A percentile compares a stretch with the other conserved stretches of the same genome.
Evolutionary conservation across 31 red algal genomes (phyloP).

Genomic region (Odonthalia washingtoniensis): DNA sequence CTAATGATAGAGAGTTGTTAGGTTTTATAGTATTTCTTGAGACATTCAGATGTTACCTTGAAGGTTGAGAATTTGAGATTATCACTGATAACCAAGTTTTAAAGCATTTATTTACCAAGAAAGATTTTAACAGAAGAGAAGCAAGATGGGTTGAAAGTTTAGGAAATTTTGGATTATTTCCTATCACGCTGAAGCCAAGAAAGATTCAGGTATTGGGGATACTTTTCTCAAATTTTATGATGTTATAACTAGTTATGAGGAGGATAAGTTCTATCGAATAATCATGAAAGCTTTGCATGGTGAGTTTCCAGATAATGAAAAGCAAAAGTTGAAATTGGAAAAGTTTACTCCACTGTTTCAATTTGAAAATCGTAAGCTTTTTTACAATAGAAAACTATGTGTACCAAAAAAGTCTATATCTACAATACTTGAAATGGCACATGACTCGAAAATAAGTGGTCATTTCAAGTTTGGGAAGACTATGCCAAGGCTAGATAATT

Average conservation of each 20-base stretch:
- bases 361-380: neutral
- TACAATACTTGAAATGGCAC: slow-evolving; percentile 24
- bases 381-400: slow-evolving; percentile 46
- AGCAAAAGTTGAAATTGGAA: slow-evolving; percentile 5
- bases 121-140: slow-evolving; percentile 33
- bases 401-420: slow-evolving; percentile 32
- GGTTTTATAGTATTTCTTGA: slow-evolving; percentile 16
- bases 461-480: slow-evolving; percentile 47
- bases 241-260: slow-evolving; percentile 12
- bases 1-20: slow-evolving; percentile 42
- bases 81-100: slow-evolving; percentile 58
- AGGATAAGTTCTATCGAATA: slow-evolving; percentile 31
- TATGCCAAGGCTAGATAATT: slow-evolving; percentile 12
- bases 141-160: slow-evolving; percentile 52
- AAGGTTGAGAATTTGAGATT: slow-evolving; percentile 55
- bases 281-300: slow-evolving; percentile 13
- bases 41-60: no score
- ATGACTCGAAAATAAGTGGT: slow-evolving; percentile 30
- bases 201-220: slow-evolving; percentile 44
- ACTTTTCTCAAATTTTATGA: slow-evolving; percentile 14
- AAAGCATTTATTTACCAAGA: slow-evolving; percentile 60
- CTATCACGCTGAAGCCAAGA: slow-evolving; percentile 32
- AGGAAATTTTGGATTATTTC: slow-evolving; percentile 24
- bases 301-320: neutral
- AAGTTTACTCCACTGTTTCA: slow-evolving; percentile 17